These are phyloP conservation scores for Panaeolus cyanescens DNA, from an alignment of 768 basidiomycete species.

Conservation along the genomic window DNA sequence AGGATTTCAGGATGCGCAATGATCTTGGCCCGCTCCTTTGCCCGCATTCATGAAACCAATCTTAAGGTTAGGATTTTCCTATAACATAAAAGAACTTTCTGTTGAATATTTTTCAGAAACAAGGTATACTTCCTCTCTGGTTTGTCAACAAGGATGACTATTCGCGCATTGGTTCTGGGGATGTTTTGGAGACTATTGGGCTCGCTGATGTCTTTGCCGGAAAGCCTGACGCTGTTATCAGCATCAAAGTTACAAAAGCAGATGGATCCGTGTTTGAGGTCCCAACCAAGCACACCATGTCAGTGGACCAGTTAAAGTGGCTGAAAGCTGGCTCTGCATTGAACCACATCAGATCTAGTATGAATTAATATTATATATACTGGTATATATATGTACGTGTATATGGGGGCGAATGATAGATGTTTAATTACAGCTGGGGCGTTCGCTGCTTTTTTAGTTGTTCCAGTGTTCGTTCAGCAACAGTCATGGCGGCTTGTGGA, in stretches of 20 bases:
- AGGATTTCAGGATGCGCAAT: constrained; percentile 66
- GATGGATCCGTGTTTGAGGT: constrained; percentile 68
- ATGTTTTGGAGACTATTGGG: constrained; percentile 83
- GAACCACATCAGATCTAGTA: constrained; percentile 79
- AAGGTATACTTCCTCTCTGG: constrained; percentile 97
- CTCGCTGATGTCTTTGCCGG: constrained; percentile 65
- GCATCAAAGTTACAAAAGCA: constrained; percentile 66
- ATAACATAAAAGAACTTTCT: background rate
- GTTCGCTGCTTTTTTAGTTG: constrained; percentile 29
- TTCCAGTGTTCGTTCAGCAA: constrained; percentile 59
- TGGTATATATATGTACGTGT: constrained; percentile 7
- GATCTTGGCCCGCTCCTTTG: constrained; percentile 92
- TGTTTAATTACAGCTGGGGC: constrained; percentile 9
- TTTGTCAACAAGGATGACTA: constrained; percentile 89
- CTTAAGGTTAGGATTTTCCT: constrained; percentile 62
- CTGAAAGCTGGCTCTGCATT: constrained; percentile 85
- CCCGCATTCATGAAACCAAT: constrained; percentile 98
- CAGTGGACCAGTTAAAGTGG: constrained; percentile 89
- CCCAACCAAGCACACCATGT: constrained; percentile 86
- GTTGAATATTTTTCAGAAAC: constrained; percentile 63
- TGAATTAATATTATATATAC: constrained; percentile 19
- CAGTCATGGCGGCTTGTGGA: constrained; percentile 58
- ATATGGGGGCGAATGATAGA: constrained; percentile 12
- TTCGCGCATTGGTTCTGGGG: constrained; percentile 77
- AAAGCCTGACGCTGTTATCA: constrained; percentile 46